Conservation (phyloP, 2,329 filamentous ascomycete genomes). For the Fusarium hainanense region DNA sequence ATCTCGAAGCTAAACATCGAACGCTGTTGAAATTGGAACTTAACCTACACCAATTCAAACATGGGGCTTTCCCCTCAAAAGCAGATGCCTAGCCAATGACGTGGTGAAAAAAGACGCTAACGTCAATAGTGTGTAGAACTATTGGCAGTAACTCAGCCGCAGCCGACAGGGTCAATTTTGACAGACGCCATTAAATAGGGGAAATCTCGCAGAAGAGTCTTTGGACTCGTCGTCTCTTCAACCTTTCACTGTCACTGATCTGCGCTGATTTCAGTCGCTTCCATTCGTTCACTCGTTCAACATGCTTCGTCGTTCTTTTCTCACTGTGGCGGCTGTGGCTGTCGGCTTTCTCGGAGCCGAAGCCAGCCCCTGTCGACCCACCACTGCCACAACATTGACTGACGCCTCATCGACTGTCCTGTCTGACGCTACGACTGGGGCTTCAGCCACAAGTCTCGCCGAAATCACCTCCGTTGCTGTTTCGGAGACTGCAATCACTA, state of each 20-base stretch:
- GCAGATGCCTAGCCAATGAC: too few relatives aligned
- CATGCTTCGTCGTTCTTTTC: neutral
- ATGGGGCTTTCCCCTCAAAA: too few relatives aligned
- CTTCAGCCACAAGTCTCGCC: neutral
- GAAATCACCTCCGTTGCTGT: neutral
- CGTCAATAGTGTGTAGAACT: neutral
- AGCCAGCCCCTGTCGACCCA: neutral
- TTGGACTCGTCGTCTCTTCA: too few relatives aligned
- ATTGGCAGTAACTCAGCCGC: neutral
- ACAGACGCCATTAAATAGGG: neutral
- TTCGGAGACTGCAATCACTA: neutral
- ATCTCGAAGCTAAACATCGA: too few relatives aligned
- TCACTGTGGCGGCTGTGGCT: neutral
- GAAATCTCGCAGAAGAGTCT: neutral
- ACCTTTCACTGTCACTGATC: neutral
- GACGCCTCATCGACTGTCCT: neutral
- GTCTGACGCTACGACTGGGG: neutral
- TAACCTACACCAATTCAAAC: too few relatives aligned
- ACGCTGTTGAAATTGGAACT: too few relatives aligned
- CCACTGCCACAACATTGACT: neutral
- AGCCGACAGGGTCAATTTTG: neutral
- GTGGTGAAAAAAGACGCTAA: neutral
- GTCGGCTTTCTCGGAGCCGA: neutral
- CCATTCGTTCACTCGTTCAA: neutral
- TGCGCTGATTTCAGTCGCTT: neutral